Evolutionary conservation across 768 basidiomycete species (phyloP), one percentile per base, ranked within the genome.

Genomic region (Harrya chromipes): DNA sequence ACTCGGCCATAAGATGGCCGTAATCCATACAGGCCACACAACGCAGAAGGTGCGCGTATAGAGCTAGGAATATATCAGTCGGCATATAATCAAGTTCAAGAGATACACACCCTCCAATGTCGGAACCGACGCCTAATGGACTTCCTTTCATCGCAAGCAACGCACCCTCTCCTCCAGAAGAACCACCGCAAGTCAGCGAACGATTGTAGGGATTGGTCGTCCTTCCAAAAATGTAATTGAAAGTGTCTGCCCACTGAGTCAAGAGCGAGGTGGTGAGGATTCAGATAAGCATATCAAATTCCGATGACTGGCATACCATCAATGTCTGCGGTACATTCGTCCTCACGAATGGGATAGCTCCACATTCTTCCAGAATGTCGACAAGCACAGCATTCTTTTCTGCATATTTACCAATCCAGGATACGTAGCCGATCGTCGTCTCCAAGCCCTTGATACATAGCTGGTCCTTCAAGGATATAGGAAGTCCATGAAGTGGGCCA

Each of bases 161-260:
- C 1, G 90, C 87, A 35, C 86, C 87, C 70, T 94, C 92, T 31
- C 91, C 92, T 8, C 92, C 92, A 4, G 85, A 88, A 0, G 89
- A 92, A 2, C 92, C 92, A 14, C 91, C 90, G 6, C 74, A 68
- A 6, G 86, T 90, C 40, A 90, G 72, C 14, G 74, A 74, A 10
- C 84, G 78, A 61, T 92, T 90, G 61, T 75, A 71, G 0, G 91
- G 91, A 59, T 93, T 91, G 14, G 71, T 60, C 0, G 92, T 93
- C 46, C 87, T 74, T 2, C 90, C 91, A 57, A 87, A 94, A 23
- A 92, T 33, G 33, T 33, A 16, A 33, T 33, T 33, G 33, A 75
- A 81, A 0, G 87, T 84, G 63, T 95, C 91, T 2, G 76, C 73
- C 79, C 83, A 89, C 89, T 88, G 52, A 2, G 16, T 24, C 38